phyloP scores from a whole-genome alignment of 1,284 basidiomycete species.

The Cutaneotrichosporon daszewskae region DNA sequence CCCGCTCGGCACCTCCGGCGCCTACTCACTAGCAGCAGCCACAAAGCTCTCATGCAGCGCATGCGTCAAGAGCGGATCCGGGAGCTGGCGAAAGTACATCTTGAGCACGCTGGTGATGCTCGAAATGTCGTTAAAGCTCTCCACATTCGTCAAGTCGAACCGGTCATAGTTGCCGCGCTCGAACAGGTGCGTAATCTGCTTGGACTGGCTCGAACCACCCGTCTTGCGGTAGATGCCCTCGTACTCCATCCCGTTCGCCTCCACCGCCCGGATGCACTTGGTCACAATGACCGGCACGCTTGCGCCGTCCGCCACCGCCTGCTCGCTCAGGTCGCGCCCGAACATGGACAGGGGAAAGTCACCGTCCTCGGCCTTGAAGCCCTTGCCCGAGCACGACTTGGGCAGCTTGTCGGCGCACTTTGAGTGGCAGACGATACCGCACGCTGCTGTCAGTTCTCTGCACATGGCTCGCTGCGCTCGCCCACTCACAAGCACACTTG shows the following conservation, averaged over 20 bases:
- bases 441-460: constrained; percentile 31
- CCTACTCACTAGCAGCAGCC: constrained; percentile 56
- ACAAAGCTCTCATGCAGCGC: constrained; percentile 89
- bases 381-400: constrained; percentile 38
- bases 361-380: constrained; percentile 16
- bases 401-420: constrained; percentile 49
- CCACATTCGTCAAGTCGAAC: constrained; percentile 80
- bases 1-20: background rate
- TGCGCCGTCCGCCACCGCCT: constrained; percentile 67
- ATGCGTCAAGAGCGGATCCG: constrained; percentile 83
- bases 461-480: background rate
- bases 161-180: constrained; percentile 81
- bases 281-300: constrained; percentile 84
- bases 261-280: constrained; percentile 91
- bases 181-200: constrained; percentile 89
- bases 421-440: constrained; percentile 50
- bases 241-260: constrained; percentile 63
- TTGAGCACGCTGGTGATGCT: constrained; percentile 95
- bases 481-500: constrained; percentile 71
- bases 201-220: constrained; percentile 86
- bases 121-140: constrained; percentile 91
- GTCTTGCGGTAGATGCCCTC: constrained; percentile 90
- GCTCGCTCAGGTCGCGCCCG: constrained; percentile 77
- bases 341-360: constrained; percentile 74
- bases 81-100: constrained; percentile 88